These are phyloP conservation scores for Phytophthora cactorum DNA, from an alignment of 352 stramenopile species.

Conservation along the genomic window DNA sequence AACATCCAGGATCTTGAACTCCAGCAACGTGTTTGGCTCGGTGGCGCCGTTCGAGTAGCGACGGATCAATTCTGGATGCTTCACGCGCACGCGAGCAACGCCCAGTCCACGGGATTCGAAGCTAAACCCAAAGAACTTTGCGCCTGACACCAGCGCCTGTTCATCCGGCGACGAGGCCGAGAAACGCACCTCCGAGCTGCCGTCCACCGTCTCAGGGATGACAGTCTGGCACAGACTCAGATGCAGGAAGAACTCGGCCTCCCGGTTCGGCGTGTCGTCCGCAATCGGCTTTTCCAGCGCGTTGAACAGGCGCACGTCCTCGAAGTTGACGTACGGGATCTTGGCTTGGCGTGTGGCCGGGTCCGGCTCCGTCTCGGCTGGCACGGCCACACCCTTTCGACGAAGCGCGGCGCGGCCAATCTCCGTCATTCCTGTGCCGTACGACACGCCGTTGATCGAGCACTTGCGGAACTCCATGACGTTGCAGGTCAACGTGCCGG, in stretches of 20 bases:
- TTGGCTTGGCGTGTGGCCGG: constrained; percentile 27
- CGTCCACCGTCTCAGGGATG: constrained; percentile 67
- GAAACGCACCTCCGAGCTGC: constrained; percentile 59
- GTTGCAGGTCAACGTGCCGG: constrained; percentile 94
- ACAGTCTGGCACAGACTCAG: constrained; percentile 86
- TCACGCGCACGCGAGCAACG: constrained; percentile 65
- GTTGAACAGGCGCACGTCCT: constrained; percentile 59
- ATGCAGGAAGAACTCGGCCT: constrained; percentile 87
- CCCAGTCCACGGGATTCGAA: constrained; percentile 76
- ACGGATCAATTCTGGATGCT: constrained; percentile 36
- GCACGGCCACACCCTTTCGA: constrained; percentile 65
- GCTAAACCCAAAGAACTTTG: constrained; percentile 79
- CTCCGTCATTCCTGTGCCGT: constrained; percentile 89
- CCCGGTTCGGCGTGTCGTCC: constrained; percentile 37
- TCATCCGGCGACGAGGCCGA: constrained; percentile 89
- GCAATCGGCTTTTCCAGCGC: constrained; percentile 42
- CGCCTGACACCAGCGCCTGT: constrained; percentile 88
- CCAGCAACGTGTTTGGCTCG: constrained; percentile 55
- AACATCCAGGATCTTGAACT: constrained; percentile 92
- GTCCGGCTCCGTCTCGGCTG: constrained; percentile 42
- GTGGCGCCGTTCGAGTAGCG: constrained; percentile 32
- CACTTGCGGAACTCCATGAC: constrained; percentile 96
- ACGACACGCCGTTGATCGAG: constrained; percentile 92
- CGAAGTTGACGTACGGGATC: constrained; percentile 85
- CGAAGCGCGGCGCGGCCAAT: constrained; percentile 74